These are phyloP conservation scores for Ascobolus immersus DNA, from an alignment of 495 filamentous ascomycete species.

Conservation along the genomic window DNA sequence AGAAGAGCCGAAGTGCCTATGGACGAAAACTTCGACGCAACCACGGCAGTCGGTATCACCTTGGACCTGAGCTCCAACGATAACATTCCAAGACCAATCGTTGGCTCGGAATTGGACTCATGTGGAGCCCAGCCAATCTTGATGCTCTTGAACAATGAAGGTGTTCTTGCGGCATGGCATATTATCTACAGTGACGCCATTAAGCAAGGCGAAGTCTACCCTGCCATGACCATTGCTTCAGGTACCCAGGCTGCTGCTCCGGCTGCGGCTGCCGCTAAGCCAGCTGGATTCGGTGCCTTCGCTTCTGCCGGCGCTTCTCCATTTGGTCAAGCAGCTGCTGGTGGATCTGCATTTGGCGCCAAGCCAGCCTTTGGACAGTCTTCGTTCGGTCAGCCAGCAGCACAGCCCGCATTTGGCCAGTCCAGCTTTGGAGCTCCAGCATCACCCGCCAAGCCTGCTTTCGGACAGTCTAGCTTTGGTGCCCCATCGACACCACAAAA, in stretches of 20 bases:
- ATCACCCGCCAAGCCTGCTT: slow-evolving; percentile 6
- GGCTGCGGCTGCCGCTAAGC: slow-evolving; percentile 16
- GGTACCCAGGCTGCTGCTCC: slow-evolving; percentile 13
- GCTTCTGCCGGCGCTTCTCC: slow-evolving; percentile 11
- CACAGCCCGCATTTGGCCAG: slow-evolving; percentile 12
- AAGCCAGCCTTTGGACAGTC: slow-evolving; percentile 20
- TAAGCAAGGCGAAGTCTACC: slow-evolving; percentile 41
- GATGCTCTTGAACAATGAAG: slow-evolving; percentile 72
- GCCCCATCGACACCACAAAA: slow-evolving; percentile 5
- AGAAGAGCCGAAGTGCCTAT: slow-evolving; percentile 54
- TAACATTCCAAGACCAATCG: slow-evolving; percentile 51
- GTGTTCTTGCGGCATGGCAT: slow-evolving; percentile 69
- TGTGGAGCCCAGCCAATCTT: slow-evolving; percentile 71
- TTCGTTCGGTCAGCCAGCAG: slow-evolving; percentile 18
- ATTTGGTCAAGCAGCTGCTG: slow-evolving; percentile 18
- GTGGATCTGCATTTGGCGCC: slow-evolving; percentile 18
- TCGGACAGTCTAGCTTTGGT: slow-evolving; percentile 15
- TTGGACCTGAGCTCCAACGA: slow-evolving; percentile 64
- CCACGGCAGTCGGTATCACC: slow-evolving; percentile 58
- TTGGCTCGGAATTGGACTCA: slow-evolving; percentile 45
- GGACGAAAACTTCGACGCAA: slow-evolving; percentile 24
- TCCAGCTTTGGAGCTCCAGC: slow-evolving; percentile 10
- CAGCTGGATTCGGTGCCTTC: slow-evolving; percentile 12
- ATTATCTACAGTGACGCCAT: slow-evolving; percentile 72
- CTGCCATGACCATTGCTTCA: slow-evolving; percentile 31